A percentile compares a stretch with the other conserved stretches of the same genome.
Evolutionary conservation across 768 basidiomycete genomes (phyloP).

Genomic region (Boletellus ananas): DNA sequence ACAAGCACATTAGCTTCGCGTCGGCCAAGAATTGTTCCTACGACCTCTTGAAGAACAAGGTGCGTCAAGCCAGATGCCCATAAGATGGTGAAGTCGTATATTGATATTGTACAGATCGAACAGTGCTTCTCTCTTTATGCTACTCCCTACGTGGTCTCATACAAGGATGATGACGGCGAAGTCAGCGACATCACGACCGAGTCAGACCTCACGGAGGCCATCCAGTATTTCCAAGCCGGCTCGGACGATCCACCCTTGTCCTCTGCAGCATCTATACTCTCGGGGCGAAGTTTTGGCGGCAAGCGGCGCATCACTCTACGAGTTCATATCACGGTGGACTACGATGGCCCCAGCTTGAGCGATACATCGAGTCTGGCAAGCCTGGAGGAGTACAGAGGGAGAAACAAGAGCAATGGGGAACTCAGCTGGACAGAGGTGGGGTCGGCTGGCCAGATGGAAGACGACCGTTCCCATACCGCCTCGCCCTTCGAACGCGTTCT

Average conservation of each 20-base stretch:
- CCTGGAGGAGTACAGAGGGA: constrained; percentile 63
- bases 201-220: constrained; percentile 77
- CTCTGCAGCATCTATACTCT: constrained; percentile 71
- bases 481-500: constrained; percentile 39
- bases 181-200: constrained; percentile 66
- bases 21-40: constrained; percentile 79
- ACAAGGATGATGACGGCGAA: constrained; percentile 88
- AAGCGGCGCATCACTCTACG: constrained; percentile 76
- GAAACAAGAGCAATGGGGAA: constrained; percentile 53
- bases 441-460: constrained; percentile 48
- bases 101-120: constrained; percentile 56
- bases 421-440: constrained; percentile 44
- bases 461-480: constrained; percentile 45
- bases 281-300: constrained; percentile 56
- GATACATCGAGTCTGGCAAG: constrained; percentile 83
- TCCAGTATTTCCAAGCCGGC: constrained; percentile 79
- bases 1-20: constrained; percentile 74
- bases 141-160: constrained; percentile 68
- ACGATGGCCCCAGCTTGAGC: constrained; percentile 87
- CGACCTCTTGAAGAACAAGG: constrained; percentile 68
- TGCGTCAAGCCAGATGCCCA: constrained; percentile 32
- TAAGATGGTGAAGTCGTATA: background rate
- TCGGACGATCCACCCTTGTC: constrained; percentile 67
- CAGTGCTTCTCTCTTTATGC: constrained; percentile 76
- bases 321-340: constrained; percentile 78